Percentiles rank a stretch among this genome's conserved stretches.
Evolutionary conservation across 129 eudicot genomes (phyloP).

Genomic region (Ambrosia artemisiifolia): DNA sequence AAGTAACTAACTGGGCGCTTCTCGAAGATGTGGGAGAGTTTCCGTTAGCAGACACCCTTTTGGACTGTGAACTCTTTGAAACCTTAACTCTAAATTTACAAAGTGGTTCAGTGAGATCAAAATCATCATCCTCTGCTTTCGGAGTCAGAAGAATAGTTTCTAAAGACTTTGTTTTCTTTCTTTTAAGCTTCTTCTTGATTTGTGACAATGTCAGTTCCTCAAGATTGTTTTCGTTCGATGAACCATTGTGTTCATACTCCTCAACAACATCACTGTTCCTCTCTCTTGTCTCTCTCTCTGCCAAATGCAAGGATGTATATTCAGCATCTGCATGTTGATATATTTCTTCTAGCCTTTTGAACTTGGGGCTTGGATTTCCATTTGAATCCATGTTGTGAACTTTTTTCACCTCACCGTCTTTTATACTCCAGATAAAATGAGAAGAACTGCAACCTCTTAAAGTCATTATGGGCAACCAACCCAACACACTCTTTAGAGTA

Average conservation of each 20-base stretch:
- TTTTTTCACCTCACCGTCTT: slow-evolving; percentile 38
- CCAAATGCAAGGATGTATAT: slow-evolving; percentile 17
- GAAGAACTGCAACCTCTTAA: slow-evolving; percentile 44
- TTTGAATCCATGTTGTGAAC: slow-evolving; percentile 37
- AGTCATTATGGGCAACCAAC: slow-evolving; percentile 33
- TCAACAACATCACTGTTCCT: slow-evolving; percentile 6
- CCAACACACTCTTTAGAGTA: slow-evolving; percentile 2
- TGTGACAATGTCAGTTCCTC: slow-evolving; percentile 54
- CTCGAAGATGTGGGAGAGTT: slow-evolving; percentile 16
- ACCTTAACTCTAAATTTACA: slow-evolving; percentile 42
- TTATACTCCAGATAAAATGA: slow-evolving; percentile 48
- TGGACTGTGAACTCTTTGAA: slow-evolving; percentile 36
- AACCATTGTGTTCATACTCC: slow-evolving; percentile 20
- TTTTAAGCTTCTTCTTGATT: slow-evolving; percentile 36
- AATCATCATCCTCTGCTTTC: slow-evolving; percentile 45
- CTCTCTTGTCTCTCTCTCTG: slow-evolving; percentile 40
- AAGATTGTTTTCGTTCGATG: slow-evolving; percentile 25
- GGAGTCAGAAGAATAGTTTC: slow-evolving; percentile 20
- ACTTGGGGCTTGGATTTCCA: slow-evolving; percentile 43
- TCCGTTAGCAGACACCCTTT: slow-evolving; percentile 26
- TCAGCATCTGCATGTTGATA: slow-evolving; percentile 35
- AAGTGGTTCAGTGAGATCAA: slow-evolving; percentile 62
- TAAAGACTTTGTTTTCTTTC: slow-evolving; percentile 54
- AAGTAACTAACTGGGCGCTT: background rate
- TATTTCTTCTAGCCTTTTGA: slow-evolving; percentile 56